Base-by-base conservation (phyloP, 768 basidiomycete genomes). In the Trametes gibbosa region DNA sequence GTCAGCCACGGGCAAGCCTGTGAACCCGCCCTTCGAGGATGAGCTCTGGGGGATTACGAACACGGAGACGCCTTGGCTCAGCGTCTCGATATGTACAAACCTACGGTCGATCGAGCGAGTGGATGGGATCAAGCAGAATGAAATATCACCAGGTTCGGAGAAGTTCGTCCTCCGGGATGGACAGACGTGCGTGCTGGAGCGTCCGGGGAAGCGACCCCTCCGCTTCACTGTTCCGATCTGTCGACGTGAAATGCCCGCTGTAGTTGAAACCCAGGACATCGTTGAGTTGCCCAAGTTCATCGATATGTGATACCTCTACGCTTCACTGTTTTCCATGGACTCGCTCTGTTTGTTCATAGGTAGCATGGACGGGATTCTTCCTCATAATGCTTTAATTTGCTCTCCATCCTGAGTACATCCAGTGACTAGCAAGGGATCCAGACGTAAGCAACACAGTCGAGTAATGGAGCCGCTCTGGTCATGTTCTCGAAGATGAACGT, bases 91-190 rank as follows among this genome's bases (percentile, higher is more conserved):
- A 23, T 21, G 13, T 34, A 45, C 32, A 19, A 35, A 27, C 16
- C 43, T 55, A 10, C 21, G 14, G 14, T 55, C 53, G 14, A 24
- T 37, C 21, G 53, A 55, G 32, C 19, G 23, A 2, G 23, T 1
- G 2, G 24, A 46, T 17, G 53, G 53, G 1, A 55, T 55, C 45
- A 46, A 46, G 16, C 53, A 55, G 45, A 34, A 47, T 7, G 24
- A 55, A 3, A 55, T 55, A 23, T 21, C 17, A 8, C 53, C 53
- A 0, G 53, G 53, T 5, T 32, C 37, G 21, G 53, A 55, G 35
- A 34, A 39, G 42, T 55, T 46, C 45, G 8, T 55, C 45, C 53
- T 55, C 34, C 45, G 53, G 17, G 53, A 55, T 34, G 53, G 53
- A 5, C 32, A 46, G 45, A 55, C 53, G 9, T 55, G 53, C 41